phyloP scores from a whole-genome alignment of 306 rosid genomes.

The Rosa chinensis region DNA sequence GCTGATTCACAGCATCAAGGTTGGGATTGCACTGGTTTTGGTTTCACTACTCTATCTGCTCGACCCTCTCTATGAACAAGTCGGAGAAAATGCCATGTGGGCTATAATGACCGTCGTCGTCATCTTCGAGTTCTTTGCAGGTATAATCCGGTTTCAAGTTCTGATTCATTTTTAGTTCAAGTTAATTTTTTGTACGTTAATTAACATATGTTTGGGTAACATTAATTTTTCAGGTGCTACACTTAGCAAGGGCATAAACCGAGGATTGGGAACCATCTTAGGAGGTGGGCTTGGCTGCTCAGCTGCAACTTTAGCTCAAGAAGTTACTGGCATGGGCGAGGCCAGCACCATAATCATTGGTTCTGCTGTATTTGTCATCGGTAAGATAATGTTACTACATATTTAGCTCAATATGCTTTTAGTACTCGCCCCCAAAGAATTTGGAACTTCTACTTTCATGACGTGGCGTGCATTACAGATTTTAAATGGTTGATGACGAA shows the following conservation, averaged over 20 bases:
- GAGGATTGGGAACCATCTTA: conserved; percentile 73
- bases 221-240: conserved; percentile 61
- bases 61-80: conserved; percentile 64
- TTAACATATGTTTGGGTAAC: neutral
- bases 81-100: conserved; percentile 96
- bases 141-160: conserved; percentile 17
- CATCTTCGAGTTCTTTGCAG: conserved; percentile 83
- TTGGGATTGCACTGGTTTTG: conserved; percentile 68
- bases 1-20: conserved; percentile 68
- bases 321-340: conserved; percentile 53
- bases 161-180: neutral
- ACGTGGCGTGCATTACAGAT: conserved; percentile 4
- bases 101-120: conserved; percentile 93
- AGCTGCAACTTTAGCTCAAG: conserved; percentile 60
- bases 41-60: conserved; percentile 76
- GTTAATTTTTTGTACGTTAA: neutral
- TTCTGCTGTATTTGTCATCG: conserved; percentile 50
- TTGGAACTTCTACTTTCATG: conserved; percentile 6
- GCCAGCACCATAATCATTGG: conserved; percentile 54
- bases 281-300: conserved; percentile 81
- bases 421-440: neutral
- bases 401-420: neutral
- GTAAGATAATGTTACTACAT: conserved; percentile 32
- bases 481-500: conserved; percentile 2
- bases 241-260: conserved; percentile 78